Conservation (phyloP, 257 asterid genomes). For the Gentiana straminea region DNA sequence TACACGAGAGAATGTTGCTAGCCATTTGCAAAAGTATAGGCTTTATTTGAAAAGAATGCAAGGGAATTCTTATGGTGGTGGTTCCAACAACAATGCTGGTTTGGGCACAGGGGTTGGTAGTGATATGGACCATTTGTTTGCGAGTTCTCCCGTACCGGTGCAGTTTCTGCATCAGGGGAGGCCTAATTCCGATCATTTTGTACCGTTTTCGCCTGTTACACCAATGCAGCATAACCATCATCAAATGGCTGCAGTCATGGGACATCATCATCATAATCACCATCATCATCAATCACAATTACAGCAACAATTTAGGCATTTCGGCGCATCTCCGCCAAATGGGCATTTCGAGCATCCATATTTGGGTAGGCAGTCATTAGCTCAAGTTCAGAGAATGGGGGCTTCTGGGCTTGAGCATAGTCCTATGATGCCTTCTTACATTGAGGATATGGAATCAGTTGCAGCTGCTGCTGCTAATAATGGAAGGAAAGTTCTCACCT, state of each 20-base stretch:
- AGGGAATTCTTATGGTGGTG: constrained; percentile 15
- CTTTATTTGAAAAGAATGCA: constrained; percentile 44
- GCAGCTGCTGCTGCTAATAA: constrained; percentile 23
- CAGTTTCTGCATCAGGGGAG: constrained; percentile 61
- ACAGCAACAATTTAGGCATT: constrained; percentile 38
- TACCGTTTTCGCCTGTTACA: constrained; percentile 44
- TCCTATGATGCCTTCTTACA: constrained; percentile 27
- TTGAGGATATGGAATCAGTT: constrained; percentile 51
- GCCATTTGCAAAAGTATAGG: constrained; percentile 40
- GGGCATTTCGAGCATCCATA: constrained; percentile 58
- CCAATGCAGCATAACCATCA: constrained; percentile 42
- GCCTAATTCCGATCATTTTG: constrained; percentile 41
- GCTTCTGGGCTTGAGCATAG: constrained; percentile 30
- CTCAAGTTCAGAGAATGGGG: constrained; percentile 52
- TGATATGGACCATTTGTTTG: constrained; percentile 38
- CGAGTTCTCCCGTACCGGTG: constrained; percentile 63
- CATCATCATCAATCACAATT: constrained; percentile 30
- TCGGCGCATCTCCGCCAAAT: constrained; percentile 23
- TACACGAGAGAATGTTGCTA: constrained; percentile 41
- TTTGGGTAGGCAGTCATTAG: constrained; percentile 32
- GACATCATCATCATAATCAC: constrained; percentile 25
- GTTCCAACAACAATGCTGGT: constrained; percentile 17
- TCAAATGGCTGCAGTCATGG: constrained; percentile 32
- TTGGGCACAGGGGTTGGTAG: constrained; percentile 39
- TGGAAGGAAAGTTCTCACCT: constrained; percentile 69